Conservation (phyloP, 495 filamentous ascomycete genomes). For the Aspergillus funiculosus region DNA sequence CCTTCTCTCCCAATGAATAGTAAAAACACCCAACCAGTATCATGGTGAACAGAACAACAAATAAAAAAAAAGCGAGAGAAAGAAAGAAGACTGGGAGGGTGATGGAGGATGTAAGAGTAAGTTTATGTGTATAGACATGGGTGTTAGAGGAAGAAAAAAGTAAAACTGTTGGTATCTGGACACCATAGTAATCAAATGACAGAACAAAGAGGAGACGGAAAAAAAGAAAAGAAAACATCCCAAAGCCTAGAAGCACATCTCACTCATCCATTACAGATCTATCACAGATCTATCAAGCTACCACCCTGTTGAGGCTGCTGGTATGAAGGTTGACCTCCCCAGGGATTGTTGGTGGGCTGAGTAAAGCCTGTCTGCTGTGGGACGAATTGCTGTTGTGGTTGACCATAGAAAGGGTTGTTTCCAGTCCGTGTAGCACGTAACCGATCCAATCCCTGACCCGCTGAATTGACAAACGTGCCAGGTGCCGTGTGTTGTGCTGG, state of each 20-base stretch:
- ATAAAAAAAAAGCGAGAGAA: conserved; percentile 8
- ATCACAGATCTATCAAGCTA: conserved; percentile 88
- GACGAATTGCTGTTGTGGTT: conserved; percentile 54
- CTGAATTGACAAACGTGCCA: conserved; percentile 93
- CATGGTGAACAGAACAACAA: conserved; percentile 7
- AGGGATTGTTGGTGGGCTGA: conserved; percentile 61
- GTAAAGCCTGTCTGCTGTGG: conserved; percentile 52
- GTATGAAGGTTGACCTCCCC: conserved; percentile 51
- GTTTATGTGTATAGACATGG: neutral
- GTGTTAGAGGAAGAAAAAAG: neutral
- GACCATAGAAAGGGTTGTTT: conserved; percentile 83
- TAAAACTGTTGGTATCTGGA: conserved; percentile 13
- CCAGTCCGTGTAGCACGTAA: conserved; percentile 71
- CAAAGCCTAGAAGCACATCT: conserved; percentile 1
- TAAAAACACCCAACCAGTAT: conserved; percentile 9
- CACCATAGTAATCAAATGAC: conserved; percentile 4
- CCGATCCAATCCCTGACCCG: conserved; percentile 67
- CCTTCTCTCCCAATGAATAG: conserved; percentile 3
- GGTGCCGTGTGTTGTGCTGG: conserved; percentile 96
- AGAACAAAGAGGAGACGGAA: too few species aligned
- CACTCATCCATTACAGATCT: neutral
- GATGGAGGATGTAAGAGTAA: neutral
- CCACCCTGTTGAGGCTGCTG: conserved; percentile 59
- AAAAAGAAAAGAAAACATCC: conserved; percentile 5
- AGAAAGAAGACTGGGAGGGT: conserved; percentile 1